Base-by-base conservation (phyloP, 1,284 basidiomycete genomes). In the Ceratobasidium theobromae region DNA sequence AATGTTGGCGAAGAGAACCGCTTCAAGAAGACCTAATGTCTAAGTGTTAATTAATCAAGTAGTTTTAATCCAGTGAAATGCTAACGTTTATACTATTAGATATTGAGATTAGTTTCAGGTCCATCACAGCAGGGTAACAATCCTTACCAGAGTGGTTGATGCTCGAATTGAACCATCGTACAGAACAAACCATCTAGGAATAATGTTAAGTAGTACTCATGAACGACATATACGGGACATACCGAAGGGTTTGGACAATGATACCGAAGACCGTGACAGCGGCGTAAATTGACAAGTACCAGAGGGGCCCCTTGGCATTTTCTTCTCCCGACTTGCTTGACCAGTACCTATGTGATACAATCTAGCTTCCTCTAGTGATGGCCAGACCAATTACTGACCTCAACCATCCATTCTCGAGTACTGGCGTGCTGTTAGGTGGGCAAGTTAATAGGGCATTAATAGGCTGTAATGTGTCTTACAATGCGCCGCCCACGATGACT, bases 1-100 rank as follows among this genome's bases (percentile, higher is more conserved):
- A 57, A 97, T 87, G 45, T 93, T 87, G 0, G 95, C 94, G 71
- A 95, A 95, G 1, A 99, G 79, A 9, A 98, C 88, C 0, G 88
- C 78, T 74, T 94, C 88, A 43, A 98, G 81, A 53, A 99, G 82
- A 41, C 78, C 86, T 84, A 69, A 16, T 16, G 41, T 0, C 75
- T 73, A 25, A 1, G 48, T 25, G 23, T 28, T 25, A 45, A 28
- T 11, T 38, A 40, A 28, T 18, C 14, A 9, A 4, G 16, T 27
- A n/a, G 23, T 30, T 25, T 23, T 48, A 21, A 16, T 8, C 21
- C 16, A 6, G 6, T 18, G 1, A 33, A 4, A 33, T n/a, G 21
- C 25, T 43, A 21, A 53, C 62, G 51, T 65, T 65, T 65, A 30
- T 65, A 65, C 62, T 65, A 38, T 27, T 16, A n/a, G 28, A 52